Percentiles rank a stretch among this genome's conserved stretches.
These are phyloP conservation scores for Pythium brassicae DNA, from an alignment of 352 stramenopile genomes.

Conservation along the genomic window DNA sequence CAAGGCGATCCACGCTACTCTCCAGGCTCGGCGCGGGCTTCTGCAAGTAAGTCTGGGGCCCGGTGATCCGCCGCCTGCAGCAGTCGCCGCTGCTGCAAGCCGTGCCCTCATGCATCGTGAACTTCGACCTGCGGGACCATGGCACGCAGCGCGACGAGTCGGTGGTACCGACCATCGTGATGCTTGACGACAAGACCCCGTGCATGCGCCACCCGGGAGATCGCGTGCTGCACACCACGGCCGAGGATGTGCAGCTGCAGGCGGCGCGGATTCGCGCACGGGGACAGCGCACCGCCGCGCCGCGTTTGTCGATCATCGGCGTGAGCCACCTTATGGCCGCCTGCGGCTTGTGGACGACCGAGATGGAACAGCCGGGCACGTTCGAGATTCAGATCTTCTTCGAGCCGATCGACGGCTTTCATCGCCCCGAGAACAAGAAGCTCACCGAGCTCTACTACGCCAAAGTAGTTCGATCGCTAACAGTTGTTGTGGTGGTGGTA, in stretches of 20 bases:
- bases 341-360: too few relatives aligned
- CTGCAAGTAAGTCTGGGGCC: constrained; percentile 42
- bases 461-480: too few relatives aligned
- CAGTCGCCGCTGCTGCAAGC: constrained; percentile 20
- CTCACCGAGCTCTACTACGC: too few relatives aligned
- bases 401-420: too few relatives aligned
- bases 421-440: too few relatives aligned
- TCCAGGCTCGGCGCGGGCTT: constrained; percentile 43
- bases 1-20: constrained; percentile 23
- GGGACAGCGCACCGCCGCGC: too few relatives aligned
- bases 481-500: too few relatives aligned
- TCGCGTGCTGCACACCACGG: background rate
- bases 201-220: constrained; percentile 29
- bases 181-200: constrained; percentile 17
- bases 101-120: constrained; percentile 13
- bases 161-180: constrained; percentile 3
- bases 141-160: constrained; percentile 37
- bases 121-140: constrained; percentile 49
- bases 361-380: too few relatives aligned
- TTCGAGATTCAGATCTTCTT: too few relatives aligned
- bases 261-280: background rate
- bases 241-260: background rate
- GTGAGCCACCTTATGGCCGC: too few relatives aligned
- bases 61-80: constrained; percentile 32
- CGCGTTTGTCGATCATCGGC: too few relatives aligned